phyloP scores from a whole-genome alignment of 2,329 filamentous ascomycete species.

The Neofusicoccum sp. region DNA sequence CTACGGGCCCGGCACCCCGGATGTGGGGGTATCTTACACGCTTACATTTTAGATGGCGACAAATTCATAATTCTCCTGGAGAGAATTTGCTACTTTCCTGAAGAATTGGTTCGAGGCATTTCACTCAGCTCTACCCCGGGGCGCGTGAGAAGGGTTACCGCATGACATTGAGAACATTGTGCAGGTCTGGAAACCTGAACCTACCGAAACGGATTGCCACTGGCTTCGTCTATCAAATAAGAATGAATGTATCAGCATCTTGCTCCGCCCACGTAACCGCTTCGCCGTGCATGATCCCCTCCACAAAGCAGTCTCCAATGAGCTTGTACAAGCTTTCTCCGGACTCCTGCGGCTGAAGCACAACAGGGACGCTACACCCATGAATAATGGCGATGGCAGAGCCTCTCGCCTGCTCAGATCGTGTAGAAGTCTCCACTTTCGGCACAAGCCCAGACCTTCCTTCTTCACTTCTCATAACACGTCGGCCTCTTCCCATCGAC shows the following conservation, averaged over 20 bases:
- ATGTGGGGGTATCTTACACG: no score
- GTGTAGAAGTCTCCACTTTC: neutral
- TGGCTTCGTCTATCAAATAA: neutral
- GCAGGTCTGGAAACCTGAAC: no score
- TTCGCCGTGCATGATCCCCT: conserved; percentile 24
- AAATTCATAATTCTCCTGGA: no score
- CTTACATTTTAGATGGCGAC: no score
- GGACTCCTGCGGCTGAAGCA: conserved; percentile 20
- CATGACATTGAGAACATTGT: no score
- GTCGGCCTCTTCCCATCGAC: conserved; percentile 20
- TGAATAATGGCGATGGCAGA: conserved; percentile 22
- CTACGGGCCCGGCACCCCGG: no score
- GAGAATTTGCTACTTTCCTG: no score
- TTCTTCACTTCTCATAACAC: conserved; percentile 20
- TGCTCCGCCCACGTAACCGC: conserved; percentile 19
- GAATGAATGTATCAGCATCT: conserved; percentile 20
- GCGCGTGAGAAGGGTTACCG: no score
- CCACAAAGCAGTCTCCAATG: conserved; percentile 23
- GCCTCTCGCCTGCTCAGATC: neutral
- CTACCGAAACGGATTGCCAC: no score
- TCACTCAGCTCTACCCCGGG: no score
- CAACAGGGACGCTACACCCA: conserved; percentile 23
- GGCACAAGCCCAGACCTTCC: conserved; percentile 22
- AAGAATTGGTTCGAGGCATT: no score
- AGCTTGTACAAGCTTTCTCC: conserved; percentile 20